Conservation (phyloP, 371 early-diverging fungal species). For the Rhizopus delemar region DNA sequence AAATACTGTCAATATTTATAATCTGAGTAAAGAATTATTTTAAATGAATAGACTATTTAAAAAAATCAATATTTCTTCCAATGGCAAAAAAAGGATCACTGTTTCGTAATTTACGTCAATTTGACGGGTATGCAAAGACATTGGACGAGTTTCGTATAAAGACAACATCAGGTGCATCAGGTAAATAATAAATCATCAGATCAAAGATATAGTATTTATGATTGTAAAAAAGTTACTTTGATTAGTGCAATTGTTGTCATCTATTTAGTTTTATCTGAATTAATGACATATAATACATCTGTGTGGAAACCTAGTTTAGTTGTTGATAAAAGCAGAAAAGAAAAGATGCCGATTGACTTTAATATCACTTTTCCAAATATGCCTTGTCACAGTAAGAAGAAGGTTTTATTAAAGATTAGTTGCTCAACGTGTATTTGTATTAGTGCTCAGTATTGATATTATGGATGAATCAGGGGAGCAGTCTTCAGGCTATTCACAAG, state of each 20-base stretch:
- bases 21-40: too few species aligned
- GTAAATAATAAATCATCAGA: slow-evolving; percentile 38
- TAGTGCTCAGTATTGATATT: slow-evolving; percentile 87
- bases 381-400: slow-evolving; percentile 81
- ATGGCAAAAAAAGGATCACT: slow-evolving; percentile 29
- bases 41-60: too few species aligned
- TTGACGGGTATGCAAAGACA: slow-evolving; percentile 96
- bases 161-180: slow-evolving; percentile 82
- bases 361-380: slow-evolving; percentile 90
- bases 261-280: slow-evolving; percentile 78
- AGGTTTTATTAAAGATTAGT: too few species aligned
- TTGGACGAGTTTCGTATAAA: slow-evolving; percentile 93
- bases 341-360: slow-evolving; percentile 85
- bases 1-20: too few species aligned
- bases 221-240: slow-evolving; percentile 73
- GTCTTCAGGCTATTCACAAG: slow-evolving; percentile 68
- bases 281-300: slow-evolving; percentile 73
- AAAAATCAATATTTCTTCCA: too few species aligned
- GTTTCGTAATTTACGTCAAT: slow-evolving; percentile 57
- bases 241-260: slow-evolving; percentile 73
- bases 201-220: not conserved
- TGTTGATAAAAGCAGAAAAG: slow-evolving; percentile 85
- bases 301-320: slow-evolving; percentile 73
- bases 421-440: slow-evolving; percentile 1
- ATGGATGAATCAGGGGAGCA: slow-evolving; percentile 86